Percentiles rank a stretch among this genome's conserved stretches.
These are phyloP conservation scores for Hymenoscyphus albidus DNA, from an alignment of 2,329 filamentous ascomycete genomes.

Conservation along the genomic window DNA sequence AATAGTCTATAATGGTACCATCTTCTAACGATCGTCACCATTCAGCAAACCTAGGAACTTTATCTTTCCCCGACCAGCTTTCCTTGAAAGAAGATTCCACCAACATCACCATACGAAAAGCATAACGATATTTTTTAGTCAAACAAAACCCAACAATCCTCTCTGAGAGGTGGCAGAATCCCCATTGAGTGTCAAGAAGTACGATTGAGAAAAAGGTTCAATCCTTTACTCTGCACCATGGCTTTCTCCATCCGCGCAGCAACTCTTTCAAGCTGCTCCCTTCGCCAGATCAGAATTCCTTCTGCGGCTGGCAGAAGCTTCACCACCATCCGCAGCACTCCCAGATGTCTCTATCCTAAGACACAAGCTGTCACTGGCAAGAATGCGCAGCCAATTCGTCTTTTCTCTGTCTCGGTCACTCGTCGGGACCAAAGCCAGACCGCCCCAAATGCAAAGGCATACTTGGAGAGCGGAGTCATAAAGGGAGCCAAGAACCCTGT, in stretches of 20 bases:
- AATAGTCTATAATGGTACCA: not conserved
- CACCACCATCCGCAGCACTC: constrained; percentile 27
- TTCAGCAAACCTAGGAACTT: constrained; percentile 9
- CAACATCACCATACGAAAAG: not conserved
- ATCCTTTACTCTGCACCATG: constrained; percentile 28
- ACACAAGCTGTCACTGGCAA: constrained; percentile 25
- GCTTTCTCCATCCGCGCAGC: constrained; percentile 33
- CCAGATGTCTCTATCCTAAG: constrained; percentile 26
- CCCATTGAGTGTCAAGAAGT: constrained; percentile 16
- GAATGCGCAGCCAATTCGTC: constrained; percentile 27
- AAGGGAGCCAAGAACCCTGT: constrained; percentile 72
- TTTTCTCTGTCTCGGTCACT: constrained; percentile 32
- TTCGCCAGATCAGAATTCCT: constrained; percentile 32
- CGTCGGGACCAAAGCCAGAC: constrained; percentile 48
- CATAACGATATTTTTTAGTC: constrained; percentile 9
- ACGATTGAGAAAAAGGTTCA: constrained; percentile 24
- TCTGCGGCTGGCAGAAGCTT: constrained; percentile 27
- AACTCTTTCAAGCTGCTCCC: constrained; percentile 31
- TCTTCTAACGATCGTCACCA: constrained; percentile 8
- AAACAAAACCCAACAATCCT: constrained; percentile 3
- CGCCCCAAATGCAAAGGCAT: constrained; percentile 79
- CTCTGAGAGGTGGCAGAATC: constrained; percentile 12
- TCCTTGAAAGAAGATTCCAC: constrained; percentile 6
- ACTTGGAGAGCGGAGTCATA: constrained; percentile 83
- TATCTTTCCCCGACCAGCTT: constrained; percentile 7